Evolutionary conservation across 257 asterid genomes (phyloP).

Genomic region (Primulina huaijiensis): DNA sequence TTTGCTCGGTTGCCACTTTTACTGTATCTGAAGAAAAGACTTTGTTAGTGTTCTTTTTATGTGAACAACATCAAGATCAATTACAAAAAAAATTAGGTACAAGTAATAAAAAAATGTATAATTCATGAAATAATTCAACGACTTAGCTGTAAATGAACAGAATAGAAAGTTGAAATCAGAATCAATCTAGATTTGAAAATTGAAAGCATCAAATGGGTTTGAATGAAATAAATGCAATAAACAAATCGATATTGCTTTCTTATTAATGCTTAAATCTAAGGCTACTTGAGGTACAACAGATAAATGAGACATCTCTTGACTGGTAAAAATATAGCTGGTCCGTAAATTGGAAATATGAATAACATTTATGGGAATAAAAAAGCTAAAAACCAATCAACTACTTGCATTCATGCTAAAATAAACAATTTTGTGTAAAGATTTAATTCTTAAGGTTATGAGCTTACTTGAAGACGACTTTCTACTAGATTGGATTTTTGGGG

Average conservation of each 20-base stretch:
- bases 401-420: background rate
- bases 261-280: no score
- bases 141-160: background rate
- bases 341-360: background rate
- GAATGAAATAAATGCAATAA: background rate
- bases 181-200: background rate
- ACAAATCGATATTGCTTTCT: no score
- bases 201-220: background rate
- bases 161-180: background rate
- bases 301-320: background rate
- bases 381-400: background rate
- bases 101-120: conserved; percentile 4
- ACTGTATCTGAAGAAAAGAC: conserved; percentile 34
- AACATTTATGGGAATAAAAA: background rate
- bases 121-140: background rate
- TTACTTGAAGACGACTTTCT: background rate
- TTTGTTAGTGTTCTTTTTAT: conserved; percentile 30
- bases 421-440: background rate
- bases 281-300: background rate
- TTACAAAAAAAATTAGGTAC: conserved; percentile 6
- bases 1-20: conserved; percentile 38
- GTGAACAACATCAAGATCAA: conserved; percentile 18
- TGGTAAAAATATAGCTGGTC: background rate
- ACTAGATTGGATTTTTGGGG: background rate
- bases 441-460: background rate